Base-by-base conservation (phyloP, 192 early-diverging fungal genomes). In the Backusella australiensis region DNA sequence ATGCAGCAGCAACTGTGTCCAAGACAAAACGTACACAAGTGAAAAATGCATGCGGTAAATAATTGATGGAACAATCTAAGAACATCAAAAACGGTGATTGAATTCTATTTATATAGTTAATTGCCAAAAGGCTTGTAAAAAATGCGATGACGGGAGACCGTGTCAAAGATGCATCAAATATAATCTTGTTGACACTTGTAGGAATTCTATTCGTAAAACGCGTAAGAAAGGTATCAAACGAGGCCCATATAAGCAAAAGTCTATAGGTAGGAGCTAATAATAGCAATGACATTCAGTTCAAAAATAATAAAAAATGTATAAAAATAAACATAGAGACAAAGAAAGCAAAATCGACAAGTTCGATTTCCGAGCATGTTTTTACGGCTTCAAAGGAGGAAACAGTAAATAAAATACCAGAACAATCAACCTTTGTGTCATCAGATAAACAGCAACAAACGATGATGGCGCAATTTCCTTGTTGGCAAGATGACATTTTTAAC, bases 51-150 rank as follows among this genome's bases (percentile, higher is more conserved):
- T 96, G 95, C 86, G 91, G 91, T 92, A 87, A 82, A 53, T n/a
- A 83, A 71, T 15, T 70, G n/a, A 34, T 12, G 19, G 6, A 68
- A 35, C 6, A 66, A 38, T n/a, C 29, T 12, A 11, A 39, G 35
- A 68, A 34, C 17, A 15, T 19, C 34, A 14, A 17, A 34, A 17
- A 17, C 19, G 19, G 15, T 17, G n/a, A 35, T 19, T 68, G 35
- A 34, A 75, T 34, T 39, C 38, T 39, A n/a, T 67, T 34, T 29
- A 39, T 71, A 34, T 81, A 88, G 87, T 94, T 23, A 93, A 96
- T 72, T 97, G 96, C 73, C 92, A 94, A 82, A 90, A 91, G 42
- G 91, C 94, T 0, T 95, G 94, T 81, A 97, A 97, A 82, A 97
- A 96, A 80, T 97, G 96, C 78, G 94, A 94, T 71, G 89, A 91